Base-by-base conservation (phyloP, 2,329 filamentous ascomycete species). In the Parafenestella ontariensis region DNA sequence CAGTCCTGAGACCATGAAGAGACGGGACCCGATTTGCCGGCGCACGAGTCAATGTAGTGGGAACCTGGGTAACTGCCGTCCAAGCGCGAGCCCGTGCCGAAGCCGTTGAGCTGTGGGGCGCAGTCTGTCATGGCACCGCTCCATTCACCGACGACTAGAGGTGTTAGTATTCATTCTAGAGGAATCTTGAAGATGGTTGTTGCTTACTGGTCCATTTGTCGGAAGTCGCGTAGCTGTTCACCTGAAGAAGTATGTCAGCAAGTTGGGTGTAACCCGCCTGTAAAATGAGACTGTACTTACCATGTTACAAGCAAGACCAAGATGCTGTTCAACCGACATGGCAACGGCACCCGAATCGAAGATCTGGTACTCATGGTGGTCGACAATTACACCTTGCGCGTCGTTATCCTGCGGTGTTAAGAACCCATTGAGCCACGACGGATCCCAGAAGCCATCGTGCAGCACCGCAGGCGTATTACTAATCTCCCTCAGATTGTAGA, bases 321-420 rank as follows among this genome's bases (percentile, higher is more conserved):
- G 73, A 58, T 90, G 88, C 52, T 83, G 69, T 55, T 79, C 77
- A 5, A 80, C 78, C 13, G 77, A 74, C 71, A 84, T 71, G 26
- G 77, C 76, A 17, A 86, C 74, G 15, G 83, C 72, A 1, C 75
- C 77, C 9, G 80, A 70, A 46, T 78, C 81, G 71, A 89, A 89
- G 52, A 86, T 80, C 66, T 89, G 83, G 70, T 89, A 90, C 70
- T 89, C 85, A 65, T 90, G 88, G 50, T 87, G 86, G 66, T 90
- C 88, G 59, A 90, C 75, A 50, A 86, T 81, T 28, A 88, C 82
- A 42, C 82, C 79, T 43, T 81, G 76, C 1, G 80, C 75, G 52
- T 78, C 75, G 60, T 81, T 75, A 64, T 83, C 80, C 0, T 75
- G 75, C 1, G 77, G 75, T 5, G 78, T 82, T 62, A 88, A 77